A percentile compares a stretch with the other conserved stretches of the same genome.
These are phyloP conservation scores for Aspergillus sp. DNA, from an alignment of 2,329 filamentous ascomycete species.

Conservation along the genomic window DNA sequence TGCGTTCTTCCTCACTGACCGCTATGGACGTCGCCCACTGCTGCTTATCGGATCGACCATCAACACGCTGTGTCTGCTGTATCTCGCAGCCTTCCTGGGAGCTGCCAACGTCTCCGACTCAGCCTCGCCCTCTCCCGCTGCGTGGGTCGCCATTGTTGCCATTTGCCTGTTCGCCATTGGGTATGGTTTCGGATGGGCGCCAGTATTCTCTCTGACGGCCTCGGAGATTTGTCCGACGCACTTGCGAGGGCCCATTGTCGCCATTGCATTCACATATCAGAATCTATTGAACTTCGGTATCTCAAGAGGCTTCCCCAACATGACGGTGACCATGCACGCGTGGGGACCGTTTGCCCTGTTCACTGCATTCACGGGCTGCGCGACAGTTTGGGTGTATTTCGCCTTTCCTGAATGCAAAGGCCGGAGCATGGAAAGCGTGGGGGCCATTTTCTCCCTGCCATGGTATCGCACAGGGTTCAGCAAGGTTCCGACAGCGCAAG, in stretches of 20 bases:
- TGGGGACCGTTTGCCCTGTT: conserved; percentile 28
- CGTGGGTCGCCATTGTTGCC: conserved; percentile 26
- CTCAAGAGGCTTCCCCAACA: conserved; percentile 25
- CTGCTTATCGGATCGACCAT: conserved; percentile 31
- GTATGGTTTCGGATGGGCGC: conserved; percentile 28
- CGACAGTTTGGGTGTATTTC: conserved; percentile 24
- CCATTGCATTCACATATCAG: conserved; percentile 28
- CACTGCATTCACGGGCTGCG: conserved; percentile 20
- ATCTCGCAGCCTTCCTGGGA: conserved; percentile 26
- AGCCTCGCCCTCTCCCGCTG: conserved; percentile 19
- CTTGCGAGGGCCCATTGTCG: conserved; percentile 25
- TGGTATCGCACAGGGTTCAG: conserved; percentile 24
- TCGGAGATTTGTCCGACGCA: conserved; percentile 29
- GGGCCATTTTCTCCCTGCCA: conserved; percentile 19
- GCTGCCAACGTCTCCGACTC: conserved; percentile 17
- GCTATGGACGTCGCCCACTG: conserved; percentile 31
- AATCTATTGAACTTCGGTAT: conserved; percentile 30
- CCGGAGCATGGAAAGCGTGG: conserved; percentile 22
- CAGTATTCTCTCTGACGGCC: conserved; percentile 25
- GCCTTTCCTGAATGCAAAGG: conserved; percentile 27
- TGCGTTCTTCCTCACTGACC: conserved; percentile 27
- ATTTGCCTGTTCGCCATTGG: conserved; percentile 30
- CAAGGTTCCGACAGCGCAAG: not conserved
- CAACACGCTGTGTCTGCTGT: conserved; percentile 25
- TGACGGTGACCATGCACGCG: conserved; percentile 24